A percentile compares a stretch with the other conserved stretches of the same genome.
These are phyloP conservation scores for Lachnellula suecica DNA, from an alignment of 2,329 filamentous ascomycete genomes.

Conservation along the genomic window DNA sequence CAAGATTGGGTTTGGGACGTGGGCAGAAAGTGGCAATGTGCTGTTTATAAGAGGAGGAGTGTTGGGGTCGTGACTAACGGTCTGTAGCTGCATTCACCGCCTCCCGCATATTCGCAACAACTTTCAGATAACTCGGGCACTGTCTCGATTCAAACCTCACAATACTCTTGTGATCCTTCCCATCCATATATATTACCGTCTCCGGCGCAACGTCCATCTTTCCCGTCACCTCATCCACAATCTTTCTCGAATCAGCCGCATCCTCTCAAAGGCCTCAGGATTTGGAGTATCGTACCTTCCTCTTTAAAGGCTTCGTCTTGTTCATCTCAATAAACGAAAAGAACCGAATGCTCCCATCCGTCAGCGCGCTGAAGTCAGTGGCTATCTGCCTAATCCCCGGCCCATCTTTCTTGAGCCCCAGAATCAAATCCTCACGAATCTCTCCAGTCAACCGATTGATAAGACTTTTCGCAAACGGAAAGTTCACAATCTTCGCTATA, in stretches of 20 bases:
- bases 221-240: slow-evolving; percentile 6
- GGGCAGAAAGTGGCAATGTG: not conserved
- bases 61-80: not conserved
- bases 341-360: slow-evolving; percentile 8
- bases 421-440: slow-evolving; percentile 8
- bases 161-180: slow-evolving; percentile 10
- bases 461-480: not conserved
- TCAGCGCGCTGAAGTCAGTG: slow-evolving; percentile 9
- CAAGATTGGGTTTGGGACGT: not conserved
- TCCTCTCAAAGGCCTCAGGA: not conserved
- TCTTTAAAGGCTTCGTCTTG: slow-evolving; percentile 1
- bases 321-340: slow-evolving; percentile 14
- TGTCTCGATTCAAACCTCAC: not conserved
- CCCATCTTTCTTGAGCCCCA: slow-evolving; percentile 5
- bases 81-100: slow-evolving; percentile 1
- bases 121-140: slow-evolving; percentile 4
- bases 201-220: not conserved
- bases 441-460: slow-evolving; percentile 1
- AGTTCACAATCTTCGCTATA: not conserved
- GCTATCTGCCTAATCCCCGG: slow-evolving; percentile 7
- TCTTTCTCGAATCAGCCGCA: not conserved
- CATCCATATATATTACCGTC: slow-evolving; percentile 5
- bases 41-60: not conserved
- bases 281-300: no score
- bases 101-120: slow-evolving; percentile 4